Conservation (phyloP, 208 protist genomes). For the Trypanosoma brucei region DNA sequence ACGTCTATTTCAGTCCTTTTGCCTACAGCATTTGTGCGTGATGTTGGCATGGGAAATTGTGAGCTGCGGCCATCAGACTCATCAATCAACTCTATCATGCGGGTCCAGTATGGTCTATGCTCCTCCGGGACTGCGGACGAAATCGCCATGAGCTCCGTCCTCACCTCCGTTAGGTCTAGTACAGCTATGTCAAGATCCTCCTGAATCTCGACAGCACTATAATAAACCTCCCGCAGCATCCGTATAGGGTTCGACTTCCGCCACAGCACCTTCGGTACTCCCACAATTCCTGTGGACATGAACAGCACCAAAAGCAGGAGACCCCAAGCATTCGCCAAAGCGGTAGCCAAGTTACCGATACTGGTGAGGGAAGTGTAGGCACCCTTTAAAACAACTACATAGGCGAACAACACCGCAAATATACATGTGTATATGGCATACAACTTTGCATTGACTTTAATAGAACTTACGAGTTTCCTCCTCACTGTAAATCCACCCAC, state of each 20-base stretch:
- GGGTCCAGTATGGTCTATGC: slow-evolving; percentile 57
- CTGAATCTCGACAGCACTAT: slow-evolving; percentile 76
- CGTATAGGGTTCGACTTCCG: slow-evolving; percentile 54
- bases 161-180: slow-evolving; percentile 77
- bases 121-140: slow-evolving; percentile 76
- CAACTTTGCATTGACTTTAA: slow-evolving; percentile 78
- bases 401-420: slow-evolving; percentile 57
- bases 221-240: slow-evolving; percentile 54
- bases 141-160: slow-evolving; percentile 77
- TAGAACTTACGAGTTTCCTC: slow-evolving; percentile 44
- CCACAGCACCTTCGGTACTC: slow-evolving; percentile 82
- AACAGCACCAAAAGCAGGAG: slow-evolving; percentile 84
- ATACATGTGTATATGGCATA: slow-evolving; percentile 76
- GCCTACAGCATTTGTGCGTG: slow-evolving; percentile 16
- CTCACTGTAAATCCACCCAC: slow-evolving; percentile 78
- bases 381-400: slow-evolving; percentile 77
- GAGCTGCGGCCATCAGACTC: slow-evolving; percentile 69
- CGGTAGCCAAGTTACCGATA: slow-evolving; percentile 74
- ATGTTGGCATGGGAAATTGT: slow-evolving; percentile 68
- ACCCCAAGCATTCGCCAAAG: slow-evolving; percentile 88
- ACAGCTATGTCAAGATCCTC: slow-evolving; percentile 84
- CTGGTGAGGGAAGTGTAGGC: slow-evolving; percentile 45
- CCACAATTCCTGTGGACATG: slow-evolving; percentile 83
- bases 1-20: slow-evolving; percentile 43
- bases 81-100: slow-evolving; percentile 80